Evolutionary conservation across 1,284 basidiomycete species (phyloP).

Genomic region (Apiotrichum veenhuisii): DNA sequence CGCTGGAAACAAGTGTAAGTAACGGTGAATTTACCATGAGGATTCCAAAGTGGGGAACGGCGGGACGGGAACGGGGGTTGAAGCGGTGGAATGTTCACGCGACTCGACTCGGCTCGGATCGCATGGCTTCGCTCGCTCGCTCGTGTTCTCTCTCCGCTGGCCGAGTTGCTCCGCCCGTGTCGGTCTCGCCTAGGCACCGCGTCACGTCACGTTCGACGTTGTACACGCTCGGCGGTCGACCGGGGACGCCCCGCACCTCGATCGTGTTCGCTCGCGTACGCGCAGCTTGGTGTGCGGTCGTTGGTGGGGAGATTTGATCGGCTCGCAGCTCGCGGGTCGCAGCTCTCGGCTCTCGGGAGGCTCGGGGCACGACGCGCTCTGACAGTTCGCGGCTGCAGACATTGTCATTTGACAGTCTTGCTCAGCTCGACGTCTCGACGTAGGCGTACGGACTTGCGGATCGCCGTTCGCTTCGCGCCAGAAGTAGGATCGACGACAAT

Average conservation of each 20-base stretch:
- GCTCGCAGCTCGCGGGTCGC: neutral
- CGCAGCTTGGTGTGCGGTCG: no score
- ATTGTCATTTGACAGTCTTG: neutral
- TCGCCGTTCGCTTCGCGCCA: no score
- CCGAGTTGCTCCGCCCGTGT: neutral
- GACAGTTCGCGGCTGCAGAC: neutral
- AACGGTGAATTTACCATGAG: slow-evolving; percentile 12
- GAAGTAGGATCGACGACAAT: neutral
- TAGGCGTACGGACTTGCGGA: neutral
- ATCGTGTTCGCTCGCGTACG: no score
- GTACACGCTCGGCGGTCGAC: neutral
- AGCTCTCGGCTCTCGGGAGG: no score
- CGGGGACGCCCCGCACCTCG: neutral
- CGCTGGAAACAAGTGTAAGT: slow-evolving; percentile 56
- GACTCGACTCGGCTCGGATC: slow-evolving; percentile 3
- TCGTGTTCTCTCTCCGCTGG: neutral
- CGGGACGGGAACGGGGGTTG: neutral
- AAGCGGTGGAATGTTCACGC: slow-evolving; percentile 30
- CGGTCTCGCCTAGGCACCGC: neutral
- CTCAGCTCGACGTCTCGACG: neutral
- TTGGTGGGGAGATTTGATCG: neutral
- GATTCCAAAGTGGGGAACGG: neutral
- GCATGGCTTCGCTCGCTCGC: neutral
- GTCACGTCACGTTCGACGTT: neutral
- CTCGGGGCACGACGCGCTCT: neutral